Evolutionary conservation across 2,329 filamentous ascomycete genomes (phyloP), one percentile per base, ranked within the genome.

Genomic region (Podosphaera leucotricha): DNA sequence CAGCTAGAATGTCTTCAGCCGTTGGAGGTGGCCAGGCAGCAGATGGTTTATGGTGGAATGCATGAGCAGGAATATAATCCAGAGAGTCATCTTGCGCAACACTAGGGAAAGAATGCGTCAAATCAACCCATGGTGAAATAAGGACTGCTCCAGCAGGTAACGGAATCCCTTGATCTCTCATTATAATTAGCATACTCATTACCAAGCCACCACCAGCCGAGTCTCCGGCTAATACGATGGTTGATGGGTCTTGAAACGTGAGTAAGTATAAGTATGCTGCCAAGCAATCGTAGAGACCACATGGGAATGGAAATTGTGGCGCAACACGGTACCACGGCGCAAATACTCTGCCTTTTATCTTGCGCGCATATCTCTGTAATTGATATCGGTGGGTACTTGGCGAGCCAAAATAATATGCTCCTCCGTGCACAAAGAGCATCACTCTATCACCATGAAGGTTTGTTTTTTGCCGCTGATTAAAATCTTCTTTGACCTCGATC

Each of bases 371-470:
- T 41, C 87, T 72, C 61, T 98, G 90, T 68, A 98, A 76, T 66
- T 95, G 87, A 62, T 95, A 95, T 15, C 90, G 77, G 64, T 95
- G 90, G 60, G 92, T 86, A 57, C 94, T 85, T 30, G 94, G 78
- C 53, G 84, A 92, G 13, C 90, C 87, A 59, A 98, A 95, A 62
- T 78, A 98, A 62, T 93, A 95, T 18, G 81, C 87, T 5, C 87
- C 87, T 11, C 90, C 90, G 56, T 95, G 90, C 19, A 95, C 68
- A 61, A 95, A 95, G 20, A 98, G 65, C 72, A 95, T 93, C 46
- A 92, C 75, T 44, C 85, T 75, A 52, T 75, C 76, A 16, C 72
- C 71, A 19, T 69, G 67, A 41, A 73, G 71, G 15, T 63, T 63
- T 0, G 63, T 62, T 55, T 71, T 72, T 58, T 76, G 77, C 46